Base-by-base conservation (phyloP, 2,329 filamentous ascomycete genomes). In the Atkinsonella hypoxylon region DNA sequence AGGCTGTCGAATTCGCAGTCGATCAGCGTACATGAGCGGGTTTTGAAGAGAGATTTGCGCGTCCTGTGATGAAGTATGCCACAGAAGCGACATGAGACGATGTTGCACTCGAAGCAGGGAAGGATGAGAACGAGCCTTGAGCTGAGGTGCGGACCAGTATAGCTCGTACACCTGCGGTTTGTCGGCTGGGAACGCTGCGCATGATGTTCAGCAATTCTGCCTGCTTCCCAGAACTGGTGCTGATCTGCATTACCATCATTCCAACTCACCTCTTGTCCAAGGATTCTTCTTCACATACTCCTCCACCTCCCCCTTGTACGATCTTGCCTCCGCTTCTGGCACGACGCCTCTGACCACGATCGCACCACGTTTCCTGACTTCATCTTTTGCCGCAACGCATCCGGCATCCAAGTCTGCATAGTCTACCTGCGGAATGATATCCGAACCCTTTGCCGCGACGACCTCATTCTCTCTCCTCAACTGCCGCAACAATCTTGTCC, bases 111-210 rank as follows among this genome's bases (percentile, higher is more conserved):
- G 62, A 18, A 89, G 67, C 54, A 89, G 66, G 53, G 81, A 79
- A 0, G 81, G 77, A 60, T 89, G 82, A 0, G 75, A 68, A n/a
- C 86, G 76, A 3, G 83, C 85, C 55, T 77, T 74, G 42, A 85
- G 69, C 62, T 90, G 86, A 1, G 82, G 71, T 1, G 73, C 72
- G 0, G 83, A 84, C 85, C 85, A 89, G 66, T 89, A 89, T 1
- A 89, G 69, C 62, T 89, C 85, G 59, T 79, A 87, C 6, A 89
- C 84, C 43, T 85, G 81, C 0, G 83, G 84, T 41, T 82, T 74
- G 44, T 83, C 69, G 0, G 74, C 65, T 0, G 84, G 86, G 55
- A 87, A 89, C 2, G 80, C 84, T 76, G 39, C 2, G 0, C 3
- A 18, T 8, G 9, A 1, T 30, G 39, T 53, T 26, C n/a, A 45